Conservation (phyloP, 2,329 filamentous ascomycete genomes). For the Colletotrichum sp. region DNA sequence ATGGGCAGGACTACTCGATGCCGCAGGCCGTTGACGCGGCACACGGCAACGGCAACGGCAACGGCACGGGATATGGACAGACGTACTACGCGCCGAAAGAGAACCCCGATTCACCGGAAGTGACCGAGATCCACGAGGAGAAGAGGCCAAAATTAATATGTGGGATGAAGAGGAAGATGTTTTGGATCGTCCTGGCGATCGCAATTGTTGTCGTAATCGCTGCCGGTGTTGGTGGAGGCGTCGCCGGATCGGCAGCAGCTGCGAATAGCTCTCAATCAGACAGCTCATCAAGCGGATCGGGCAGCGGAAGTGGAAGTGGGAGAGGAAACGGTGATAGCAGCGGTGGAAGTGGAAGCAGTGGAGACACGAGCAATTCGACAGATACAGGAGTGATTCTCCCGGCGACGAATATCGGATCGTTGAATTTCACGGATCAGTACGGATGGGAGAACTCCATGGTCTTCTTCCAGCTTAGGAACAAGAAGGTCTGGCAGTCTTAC, state of each 20-base stretch:
- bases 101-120: not conserved
- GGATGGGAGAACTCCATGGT: slow-evolving; percentile 13
- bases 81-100: slow-evolving; percentile 6
- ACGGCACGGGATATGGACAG: not conserved
- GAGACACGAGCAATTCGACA: not conserved
- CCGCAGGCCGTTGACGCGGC: not conserved
- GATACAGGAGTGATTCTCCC: not conserved
- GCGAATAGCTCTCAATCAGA: slow-evolving; percentile 4
- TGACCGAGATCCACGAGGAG: not conserved
- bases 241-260: not conserved
- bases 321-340: not conserved
- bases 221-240: slow-evolving; percentile 12
- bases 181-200: slow-evolving; percentile 7
- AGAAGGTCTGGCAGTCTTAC: slow-evolving; percentile 1
- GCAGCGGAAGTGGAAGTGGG: not conserved
- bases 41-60: not conserved
- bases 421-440: slow-evolving; percentile 20
- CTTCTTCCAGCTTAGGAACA: slow-evolving; percentile 11
- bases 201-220: slow-evolving; percentile 6
- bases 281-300: not conserved
- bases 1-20: not conserved
- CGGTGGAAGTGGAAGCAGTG: not conserved
- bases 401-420: not conserved
- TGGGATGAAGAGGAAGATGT: slow-evolving; percentile 11
- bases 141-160: not conserved